Evolutionary conservation across 164 flowering plant species (phyloP).

Genomic region (Echeveria elegans): DNA sequence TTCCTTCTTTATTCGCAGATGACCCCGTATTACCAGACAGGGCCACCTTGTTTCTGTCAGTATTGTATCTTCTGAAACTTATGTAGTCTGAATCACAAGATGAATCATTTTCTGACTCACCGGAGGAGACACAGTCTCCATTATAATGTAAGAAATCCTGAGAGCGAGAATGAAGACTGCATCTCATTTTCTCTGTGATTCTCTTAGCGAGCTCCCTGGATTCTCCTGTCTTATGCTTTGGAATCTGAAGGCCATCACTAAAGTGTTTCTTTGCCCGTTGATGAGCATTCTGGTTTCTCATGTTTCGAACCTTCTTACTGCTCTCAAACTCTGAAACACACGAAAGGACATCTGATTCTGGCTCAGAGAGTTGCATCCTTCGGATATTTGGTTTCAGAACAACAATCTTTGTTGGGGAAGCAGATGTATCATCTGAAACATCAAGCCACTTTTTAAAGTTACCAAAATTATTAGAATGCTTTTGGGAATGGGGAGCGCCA

Average conservation of each 20-base stretch:
- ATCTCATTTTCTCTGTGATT: constrained; percentile 36
- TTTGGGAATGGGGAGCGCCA: no score
- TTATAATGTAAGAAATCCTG: constrained; percentile 37
- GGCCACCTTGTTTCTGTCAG: constrained; percentile 21
- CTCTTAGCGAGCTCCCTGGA: constrained; percentile 60
- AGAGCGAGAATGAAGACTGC: constrained; percentile 18
- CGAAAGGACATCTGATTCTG: constrained; percentile 3
- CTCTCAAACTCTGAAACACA: constrained; percentile 4
- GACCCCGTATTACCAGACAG: constrained; percentile 39
- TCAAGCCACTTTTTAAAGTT: constrained; percentile 16
- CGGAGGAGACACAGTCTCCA: constrained; percentile 55
- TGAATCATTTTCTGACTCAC: constrained; percentile 41
- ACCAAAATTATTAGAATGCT: constrained; percentile 3
- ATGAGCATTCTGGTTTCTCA: constrained; percentile 18
- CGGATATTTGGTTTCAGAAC: constrained; percentile 72
- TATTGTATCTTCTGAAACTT: constrained; percentile 21
- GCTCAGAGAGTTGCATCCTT: constrained; percentile 30
- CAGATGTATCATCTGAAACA: constrained; percentile 16
- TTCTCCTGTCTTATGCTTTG: constrained; percentile 31
- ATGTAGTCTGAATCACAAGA: constrained; percentile 36
- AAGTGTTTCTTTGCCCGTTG: constrained; percentile 16
- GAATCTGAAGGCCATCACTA: constrained; percentile 17
- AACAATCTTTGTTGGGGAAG: constrained; percentile 63
- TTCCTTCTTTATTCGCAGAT: constrained; percentile 67
- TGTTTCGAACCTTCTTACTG: constrained; percentile 17